Conservation (phyloP, 441 rosid genomes). For the Theobroma grandiflorum region DNA sequence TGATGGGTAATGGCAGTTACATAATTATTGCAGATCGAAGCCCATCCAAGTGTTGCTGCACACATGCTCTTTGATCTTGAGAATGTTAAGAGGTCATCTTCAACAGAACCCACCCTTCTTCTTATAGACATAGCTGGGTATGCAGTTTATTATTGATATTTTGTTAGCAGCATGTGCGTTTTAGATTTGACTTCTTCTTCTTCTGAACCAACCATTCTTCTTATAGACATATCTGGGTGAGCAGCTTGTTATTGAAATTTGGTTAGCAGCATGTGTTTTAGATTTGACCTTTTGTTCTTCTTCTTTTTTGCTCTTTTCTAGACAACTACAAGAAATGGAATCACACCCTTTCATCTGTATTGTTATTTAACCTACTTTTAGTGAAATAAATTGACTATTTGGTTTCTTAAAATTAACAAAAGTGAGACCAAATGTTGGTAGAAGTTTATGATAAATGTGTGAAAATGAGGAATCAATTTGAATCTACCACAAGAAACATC, state of each 20-base stretch:
- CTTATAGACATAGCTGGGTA: slow-evolving; percentile 92
- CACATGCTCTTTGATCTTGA: slow-evolving; percentile 90
- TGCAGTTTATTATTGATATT: slow-evolving; percentile 23
- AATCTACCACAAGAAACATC: slow-evolving; percentile 12
- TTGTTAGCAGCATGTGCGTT: neutral
- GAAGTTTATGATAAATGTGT: neutral
- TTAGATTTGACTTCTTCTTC: neutral
- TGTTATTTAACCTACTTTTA: slow-evolving; percentile 6
- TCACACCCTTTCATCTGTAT: neutral
- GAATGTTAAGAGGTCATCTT: slow-evolving; percentile 64
- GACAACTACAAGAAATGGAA: slow-evolving; percentile 4
- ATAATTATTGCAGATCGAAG: slow-evolving; percentile 58
- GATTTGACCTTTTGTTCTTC: neutral
- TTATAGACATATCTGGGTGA: slow-evolving; percentile 89
- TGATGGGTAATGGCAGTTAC: slow-evolving; percentile 17
- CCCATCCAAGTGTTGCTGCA: slow-evolving; percentile 89
- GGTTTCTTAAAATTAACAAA: slow-evolving; percentile 3
- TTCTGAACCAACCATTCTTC: slow-evolving; percentile 75
- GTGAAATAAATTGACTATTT: neutral
- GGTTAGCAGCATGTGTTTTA: neutral
- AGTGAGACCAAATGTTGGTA: neutral
- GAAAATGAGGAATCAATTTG: slow-evolving; percentile 21
- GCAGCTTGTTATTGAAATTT: slow-evolving; percentile 21
- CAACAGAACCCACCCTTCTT: slow-evolving; percentile 86
- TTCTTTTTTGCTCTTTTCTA: neutral